A percentile compares a stretch with the other conserved stretches of the same genome.
Evolutionary conservation across 352 stramenopile species (phyloP).

Genomic region (Globisporangium camurandrum): DNA sequence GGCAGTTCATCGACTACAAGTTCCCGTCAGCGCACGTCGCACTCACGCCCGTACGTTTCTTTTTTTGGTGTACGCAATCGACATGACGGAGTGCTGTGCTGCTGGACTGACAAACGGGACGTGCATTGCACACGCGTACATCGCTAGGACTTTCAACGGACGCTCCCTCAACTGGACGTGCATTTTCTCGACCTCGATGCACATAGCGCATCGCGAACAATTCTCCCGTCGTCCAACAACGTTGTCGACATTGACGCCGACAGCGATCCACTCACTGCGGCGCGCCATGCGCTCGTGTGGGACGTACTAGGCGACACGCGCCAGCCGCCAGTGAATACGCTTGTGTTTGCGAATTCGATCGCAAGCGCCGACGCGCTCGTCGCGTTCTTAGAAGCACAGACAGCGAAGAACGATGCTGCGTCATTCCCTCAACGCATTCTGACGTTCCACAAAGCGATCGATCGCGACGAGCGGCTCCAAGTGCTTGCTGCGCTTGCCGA

Average conservation of each 20-base stretch:
- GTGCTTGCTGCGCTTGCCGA: conserved; percentile 38
- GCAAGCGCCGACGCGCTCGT: conserved; percentile 52
- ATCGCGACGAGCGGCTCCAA: conserved; percentile 33
- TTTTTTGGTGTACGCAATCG: no score
- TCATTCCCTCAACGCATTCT: conserved; percentile 18
- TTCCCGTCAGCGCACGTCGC: conserved; percentile 55
- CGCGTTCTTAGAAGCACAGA: conserved; percentile 34
- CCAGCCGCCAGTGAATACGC: conserved; percentile 23
- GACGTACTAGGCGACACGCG: conserved; percentile 29
- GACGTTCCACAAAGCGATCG: conserved; percentile 59
- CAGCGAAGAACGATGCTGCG: conserved; percentile 8
- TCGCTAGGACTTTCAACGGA: conserved; percentile 64
- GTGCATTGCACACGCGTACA: no score
- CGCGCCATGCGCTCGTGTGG: conserved; percentile 36
- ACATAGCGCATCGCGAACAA: no score
- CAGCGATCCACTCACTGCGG: conserved; percentile 15
- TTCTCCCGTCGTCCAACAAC: no score
- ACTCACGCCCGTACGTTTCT: conserved; percentile 40
- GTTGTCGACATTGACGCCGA: conserved; percentile 16
- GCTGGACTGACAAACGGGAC: no score
- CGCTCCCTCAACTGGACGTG: conserved; percentile 40
- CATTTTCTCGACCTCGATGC: conserved; percentile 22
- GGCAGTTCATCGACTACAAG: conserved; percentile 68
- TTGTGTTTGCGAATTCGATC: conserved; percentile 74
- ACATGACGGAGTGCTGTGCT: no score